Base-by-base conservation (phyloP, 768 basidiomycete species). In the Piloderma croceum region DNA sequence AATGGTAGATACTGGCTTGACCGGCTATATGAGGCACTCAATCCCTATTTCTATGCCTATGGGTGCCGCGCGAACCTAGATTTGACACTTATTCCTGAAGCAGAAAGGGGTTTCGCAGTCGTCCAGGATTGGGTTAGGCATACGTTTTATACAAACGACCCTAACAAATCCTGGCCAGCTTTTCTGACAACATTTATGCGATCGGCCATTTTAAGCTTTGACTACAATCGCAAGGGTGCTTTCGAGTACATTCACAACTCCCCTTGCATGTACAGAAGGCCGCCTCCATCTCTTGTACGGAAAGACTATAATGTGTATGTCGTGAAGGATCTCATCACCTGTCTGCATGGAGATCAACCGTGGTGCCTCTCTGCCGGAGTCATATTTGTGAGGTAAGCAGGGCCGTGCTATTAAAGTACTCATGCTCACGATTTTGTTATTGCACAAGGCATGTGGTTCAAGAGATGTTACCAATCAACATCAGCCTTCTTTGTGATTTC, bases 381-480 rank as follows among this genome's bases (percentile, higher is more conserved):
- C 32, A 57, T 15, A 18, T 51, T 45, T 37, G 31, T 46, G 21
- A 38, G 43, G 18, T 24, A n/a, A n/a, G n/a, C 31, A 4, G 21
- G 24, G 4, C 33, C 43, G 2, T 39, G 18, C 18, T 32, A 22
- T 9, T 27, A 24, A 22, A 39, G 40, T 19, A 39, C 37, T 32
- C 34, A 41, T 12, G 43, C 43, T 4, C 38, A 20, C 6, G 34
- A 13, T n/a, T n/a, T n/a, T n/a, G n/a, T n/a, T n/a, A n/a, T n/a
- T n/a, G n/a, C n/a, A 18, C 10, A 81, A n/a, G 79, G 18, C 71
- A 76, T 39, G 45, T 79, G 12, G 40, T 76, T n/a, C 45, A 60
- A 3, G 47, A 50, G 1, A 35, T 39, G 4, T 44, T 79, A 3
- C 54, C 47, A 3, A 59, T 80, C 15, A 65, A 79, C 29, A 57